Conservation (phyloP, 495 filamentous ascomycete species). For the Hypoxylon cercidicola region DNA sequence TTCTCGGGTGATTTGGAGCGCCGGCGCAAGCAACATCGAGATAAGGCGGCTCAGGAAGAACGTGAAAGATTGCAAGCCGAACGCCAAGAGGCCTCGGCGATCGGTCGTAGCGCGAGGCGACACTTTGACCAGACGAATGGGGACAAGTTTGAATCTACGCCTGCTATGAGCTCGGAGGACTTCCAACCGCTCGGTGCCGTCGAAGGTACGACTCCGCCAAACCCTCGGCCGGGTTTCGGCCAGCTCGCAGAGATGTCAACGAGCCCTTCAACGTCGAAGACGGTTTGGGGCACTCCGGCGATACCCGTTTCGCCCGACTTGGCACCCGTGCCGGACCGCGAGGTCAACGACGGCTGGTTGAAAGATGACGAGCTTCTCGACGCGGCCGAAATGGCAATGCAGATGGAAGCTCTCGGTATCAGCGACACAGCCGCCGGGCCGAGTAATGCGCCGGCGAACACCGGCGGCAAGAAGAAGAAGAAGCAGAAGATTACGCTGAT, state of each 20-base stretch:
- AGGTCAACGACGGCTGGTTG: conserved; percentile 80
- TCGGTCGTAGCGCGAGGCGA: conserved; percentile 51
- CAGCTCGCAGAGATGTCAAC: conserved; percentile 70
- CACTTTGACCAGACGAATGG: conserved; percentile 50
- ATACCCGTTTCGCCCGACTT: conserved; percentile 64
- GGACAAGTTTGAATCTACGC: conserved; percentile 46
- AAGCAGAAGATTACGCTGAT: conserved; percentile 94
- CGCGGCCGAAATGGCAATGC: conserved; percentile 52
- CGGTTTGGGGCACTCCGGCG: conserved; percentile 86
- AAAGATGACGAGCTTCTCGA: conserved; percentile 63
- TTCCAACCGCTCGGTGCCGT: conserved; percentile 72
- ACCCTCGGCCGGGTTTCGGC: conserved; percentile 53
- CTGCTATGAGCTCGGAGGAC: conserved; percentile 60
- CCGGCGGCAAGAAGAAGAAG: conserved; percentile 81
- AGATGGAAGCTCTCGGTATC: conserved; percentile 57
- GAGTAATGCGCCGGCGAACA: conserved; percentile 35
- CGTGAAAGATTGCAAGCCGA: conserved; percentile 90
- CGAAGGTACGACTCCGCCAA: conserved; percentile 51
- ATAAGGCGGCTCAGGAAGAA: conserved; percentile 91
- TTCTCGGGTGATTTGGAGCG: conserved; percentile 83
- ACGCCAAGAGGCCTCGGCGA: conserved; percentile 71
- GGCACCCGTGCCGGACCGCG: conserved; percentile 52
- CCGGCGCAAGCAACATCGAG: conserved; percentile 79
- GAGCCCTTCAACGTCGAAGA: conserved; percentile 77
- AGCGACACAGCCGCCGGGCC: conserved; percentile 44